Conservation (phyloP, 768 basidiomycete species). For the Lactarius indigo region DNA sequence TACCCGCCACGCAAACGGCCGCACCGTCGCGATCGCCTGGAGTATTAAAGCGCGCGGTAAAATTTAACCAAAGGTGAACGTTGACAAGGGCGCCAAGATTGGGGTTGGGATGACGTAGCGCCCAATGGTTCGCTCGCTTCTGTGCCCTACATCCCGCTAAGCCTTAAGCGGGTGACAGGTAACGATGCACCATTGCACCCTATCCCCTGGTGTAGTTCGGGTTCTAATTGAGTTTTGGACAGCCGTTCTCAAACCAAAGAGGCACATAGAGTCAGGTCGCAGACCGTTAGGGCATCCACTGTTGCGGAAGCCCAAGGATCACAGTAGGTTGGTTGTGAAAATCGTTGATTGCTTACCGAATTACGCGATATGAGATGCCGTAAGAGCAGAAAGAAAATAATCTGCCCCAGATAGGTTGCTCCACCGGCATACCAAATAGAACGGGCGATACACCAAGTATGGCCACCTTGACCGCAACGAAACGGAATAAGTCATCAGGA, state of each 20-base stretch:
- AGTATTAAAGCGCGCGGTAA: neutral
- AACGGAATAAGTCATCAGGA: neutral
- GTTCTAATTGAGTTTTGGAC: neutral
- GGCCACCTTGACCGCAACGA: neutral
- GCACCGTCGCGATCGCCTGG: neutral
- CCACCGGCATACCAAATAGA: neutral
- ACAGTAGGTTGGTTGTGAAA: neutral
- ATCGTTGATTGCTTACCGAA: neutral
- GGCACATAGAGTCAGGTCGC: neutral
- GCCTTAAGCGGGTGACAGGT: constrained; percentile 8
- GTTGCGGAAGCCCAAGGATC: neutral
- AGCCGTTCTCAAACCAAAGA: neutral
- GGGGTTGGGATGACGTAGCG: neutral
- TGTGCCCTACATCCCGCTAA: neutral
- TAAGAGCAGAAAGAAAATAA: neutral
- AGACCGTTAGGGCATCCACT: neutral
- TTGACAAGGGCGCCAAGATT: neutral
- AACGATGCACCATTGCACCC: neutral
- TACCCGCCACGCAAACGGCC: neutral
- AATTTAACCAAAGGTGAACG: neutral
- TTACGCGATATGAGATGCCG: neutral
- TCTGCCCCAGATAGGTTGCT: neutral
- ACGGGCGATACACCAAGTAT: neutral
- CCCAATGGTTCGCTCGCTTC: neutral
- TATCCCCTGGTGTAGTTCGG: neutral